Evolutionary conservation across 805 yeast genomes (phyloP), one percentile per base, ranked within the genome.

Genomic region (Suhomyces sp.): DNA sequence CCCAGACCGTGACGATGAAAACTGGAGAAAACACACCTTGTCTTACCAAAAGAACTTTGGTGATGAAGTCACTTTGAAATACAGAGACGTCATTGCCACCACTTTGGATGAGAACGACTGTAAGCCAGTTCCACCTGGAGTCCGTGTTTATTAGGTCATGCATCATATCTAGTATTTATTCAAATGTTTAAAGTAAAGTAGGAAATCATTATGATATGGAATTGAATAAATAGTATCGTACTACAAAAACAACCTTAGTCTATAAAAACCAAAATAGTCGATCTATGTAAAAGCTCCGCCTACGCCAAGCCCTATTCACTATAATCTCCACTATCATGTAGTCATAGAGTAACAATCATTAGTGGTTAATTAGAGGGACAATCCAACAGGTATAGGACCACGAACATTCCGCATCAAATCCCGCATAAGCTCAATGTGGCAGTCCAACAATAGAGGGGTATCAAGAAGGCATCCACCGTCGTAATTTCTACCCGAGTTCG

Each of bases 11-110:
- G 97, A 93, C 70, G 99, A 93, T 72, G 91, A 70, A 52, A 80
- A 91, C 82, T 93, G 99, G 99, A 90, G 90, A 93, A 94, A 93
- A 80, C 99, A 93, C 77, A 81, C 97, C 48, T 78, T 93, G 69
- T 90, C 97, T 49, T 93, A 94, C 91, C 98, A 94, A 80, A 67
- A 73, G 53, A 70, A 75, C 26, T 79, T 79, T 56, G 96, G 93
- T 65, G 93, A 81, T 45, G 79, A 80, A 50, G 90, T 90, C 50
- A 76, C 71, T 52, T 83, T 93, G 74, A 85, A 77, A 64, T 93
- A 93, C 87, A 88, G 99, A 83, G 77, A 78, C 53, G 98, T 94
- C 62, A 83, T 89, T 65, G 77, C 79, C 61, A 79, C 84, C 55
- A 93, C 99, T 44, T 82, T 93, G 73, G 97, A 94, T 75, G 96